A percentile compares a stretch with the other conserved stretches of the same genome.
Conservation (phyloP, 2,329 filamentous ascomycete species). For the Aureobasidium leucospermi region DNA sequence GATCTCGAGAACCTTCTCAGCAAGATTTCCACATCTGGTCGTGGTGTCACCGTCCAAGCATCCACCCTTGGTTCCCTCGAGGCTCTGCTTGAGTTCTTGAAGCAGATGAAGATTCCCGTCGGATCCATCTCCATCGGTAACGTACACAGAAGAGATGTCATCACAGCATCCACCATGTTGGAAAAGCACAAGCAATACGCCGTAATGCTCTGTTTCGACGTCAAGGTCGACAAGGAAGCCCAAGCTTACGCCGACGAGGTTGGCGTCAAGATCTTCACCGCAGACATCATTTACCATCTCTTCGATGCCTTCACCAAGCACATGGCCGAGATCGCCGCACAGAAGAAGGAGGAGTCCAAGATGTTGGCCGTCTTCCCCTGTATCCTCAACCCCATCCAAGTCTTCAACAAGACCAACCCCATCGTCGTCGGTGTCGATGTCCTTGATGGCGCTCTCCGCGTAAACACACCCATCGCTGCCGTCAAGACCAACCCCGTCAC, state of each 20-base stretch:
- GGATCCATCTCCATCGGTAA: conserved; percentile 96
- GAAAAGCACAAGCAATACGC: conserved; percentile 92
- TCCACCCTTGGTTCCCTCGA: conserved; percentile 96
- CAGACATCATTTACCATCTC: conserved; percentile 97
- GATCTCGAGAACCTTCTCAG: conserved; percentile 87
- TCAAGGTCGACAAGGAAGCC: conserved; percentile 98
- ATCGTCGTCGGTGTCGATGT: conserved; percentile 96
- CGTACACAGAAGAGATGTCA: conserved; percentile 95
- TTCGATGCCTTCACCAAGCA: conserved; percentile 96
- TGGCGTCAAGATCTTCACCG: conserved; percentile 95
- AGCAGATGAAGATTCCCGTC: conserved; percentile 92
- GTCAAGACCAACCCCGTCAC: conserved; percentile 76
- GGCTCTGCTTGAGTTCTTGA: conserved; percentile 91
- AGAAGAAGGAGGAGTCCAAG: conserved; percentile 95
- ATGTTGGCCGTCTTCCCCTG: conserved; percentile 95
- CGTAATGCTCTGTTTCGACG: conserved; percentile 99
- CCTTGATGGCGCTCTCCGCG: conserved; percentile 73
- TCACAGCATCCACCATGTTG: conserved; percentile 88
- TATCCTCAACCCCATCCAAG: conserved; percentile 77
- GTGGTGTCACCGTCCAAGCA: conserved; percentile 93
- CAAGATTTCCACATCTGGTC: conserved; percentile 83
- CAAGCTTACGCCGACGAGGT: conserved; percentile 84
- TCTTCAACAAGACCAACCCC: conserved; percentile 97
- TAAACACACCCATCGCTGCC: conserved; percentile 84
- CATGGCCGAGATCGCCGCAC: conserved; percentile 77